Conservation (phyloP, 495 filamentous ascomycete genomes). For the Aspergillus carlsbadensis region DNA sequence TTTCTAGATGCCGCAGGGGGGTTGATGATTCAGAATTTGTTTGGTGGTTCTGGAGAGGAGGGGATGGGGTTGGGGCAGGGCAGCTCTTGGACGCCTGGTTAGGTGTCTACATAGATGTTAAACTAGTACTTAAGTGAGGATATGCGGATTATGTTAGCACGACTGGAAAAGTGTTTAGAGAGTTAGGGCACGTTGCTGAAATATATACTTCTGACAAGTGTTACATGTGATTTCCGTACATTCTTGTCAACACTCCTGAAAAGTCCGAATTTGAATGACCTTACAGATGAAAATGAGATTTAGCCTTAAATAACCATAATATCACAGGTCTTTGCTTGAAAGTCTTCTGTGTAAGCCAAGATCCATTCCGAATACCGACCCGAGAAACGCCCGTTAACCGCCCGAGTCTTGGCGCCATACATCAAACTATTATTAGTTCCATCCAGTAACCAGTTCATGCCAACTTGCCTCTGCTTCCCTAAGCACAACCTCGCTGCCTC, state of each 20-base stretch:
- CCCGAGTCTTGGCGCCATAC: not conserved
- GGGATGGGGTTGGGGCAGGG: not conserved
- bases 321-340: no score
- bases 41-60: slow-evolving; percentile 19
- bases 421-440: not conserved
- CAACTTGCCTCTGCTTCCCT: not conserved
- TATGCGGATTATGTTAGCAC: no score
- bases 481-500: not conserved
- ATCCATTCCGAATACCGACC: not conserved
- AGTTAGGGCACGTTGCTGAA: no score
- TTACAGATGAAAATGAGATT: no score
- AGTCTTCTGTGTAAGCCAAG: not conserved
- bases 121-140: no score
- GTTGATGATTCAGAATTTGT: slow-evolving; percentile 26
- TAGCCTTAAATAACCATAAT: no score
- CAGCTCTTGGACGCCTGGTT: not conserved
- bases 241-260: no score
- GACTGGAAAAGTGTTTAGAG: no score
- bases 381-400: not conserved
- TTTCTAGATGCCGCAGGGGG: slow-evolving; percentile 22
- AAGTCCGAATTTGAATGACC: no score
- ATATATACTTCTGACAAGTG: no score
- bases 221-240: no score
- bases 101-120: no score
- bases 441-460: not conserved